Conservation (phyloP, 1,284 basidiomycete species). For the Peniophora sp. region DNA sequence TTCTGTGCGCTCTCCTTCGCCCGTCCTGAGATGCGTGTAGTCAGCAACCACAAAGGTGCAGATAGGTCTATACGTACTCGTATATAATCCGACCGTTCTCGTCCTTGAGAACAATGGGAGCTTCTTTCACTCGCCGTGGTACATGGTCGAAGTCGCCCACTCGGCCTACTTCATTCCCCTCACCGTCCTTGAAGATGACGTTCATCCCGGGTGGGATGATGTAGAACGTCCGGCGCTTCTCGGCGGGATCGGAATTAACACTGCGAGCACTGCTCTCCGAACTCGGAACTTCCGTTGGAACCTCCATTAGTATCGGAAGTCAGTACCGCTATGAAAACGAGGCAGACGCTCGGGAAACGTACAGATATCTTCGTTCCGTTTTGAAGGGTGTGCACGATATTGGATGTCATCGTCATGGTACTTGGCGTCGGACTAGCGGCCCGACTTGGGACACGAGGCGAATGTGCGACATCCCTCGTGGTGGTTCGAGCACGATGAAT, state of each 20-base stretch:
- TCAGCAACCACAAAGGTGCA: not conserved
- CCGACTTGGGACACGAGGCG: not conserved
- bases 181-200: slow-evolving; percentile 61
- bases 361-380: not conserved
- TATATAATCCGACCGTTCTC: slow-evolving; percentile 40
- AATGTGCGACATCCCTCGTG: no score
- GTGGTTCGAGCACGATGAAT: no score
- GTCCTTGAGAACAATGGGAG: slow-evolving; percentile 41
- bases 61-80: slow-evolving; percentile 22
- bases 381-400: not conserved
- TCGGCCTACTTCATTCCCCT: slow-evolving; percentile 56
- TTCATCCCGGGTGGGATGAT: slow-evolving; percentile 57
- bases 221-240: slow-evolving; percentile 39
- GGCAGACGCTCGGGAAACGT: not conserved
- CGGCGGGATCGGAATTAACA: slow-evolving; percentile 7
- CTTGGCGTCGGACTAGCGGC: not conserved
- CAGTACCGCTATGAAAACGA: not conserved
- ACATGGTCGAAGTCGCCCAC: slow-evolving; percentile 34
- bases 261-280: no score
- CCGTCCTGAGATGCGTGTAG: slow-evolving; percentile 7
- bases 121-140: slow-evolving; percentile 14
- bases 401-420: not conserved
- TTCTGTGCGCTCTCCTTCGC: slow-evolving; percentile 7
- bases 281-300: slow-evolving; percentile 4
- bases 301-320: slow-evolving; percentile 3